A percentile compares a stretch with the other conserved stretches of the same genome.
Evolutionary conservation across 1,284 basidiomycete genomes (phyloP).

Genomic region (Amylostereum areolatum): DNA sequence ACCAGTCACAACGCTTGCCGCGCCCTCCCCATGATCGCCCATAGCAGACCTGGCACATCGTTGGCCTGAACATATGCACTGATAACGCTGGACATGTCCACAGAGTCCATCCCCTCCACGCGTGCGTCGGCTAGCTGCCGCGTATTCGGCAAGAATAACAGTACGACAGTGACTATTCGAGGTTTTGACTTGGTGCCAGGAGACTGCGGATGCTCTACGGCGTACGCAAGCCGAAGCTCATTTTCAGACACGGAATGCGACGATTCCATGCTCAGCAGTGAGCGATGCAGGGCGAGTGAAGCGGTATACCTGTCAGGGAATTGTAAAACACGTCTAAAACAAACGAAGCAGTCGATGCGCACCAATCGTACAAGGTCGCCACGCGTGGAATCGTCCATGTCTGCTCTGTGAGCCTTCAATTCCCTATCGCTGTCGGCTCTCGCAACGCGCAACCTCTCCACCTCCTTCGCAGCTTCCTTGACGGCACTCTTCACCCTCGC

Average conservation of each 20-base stretch:
- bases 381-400: constrained; percentile 60
- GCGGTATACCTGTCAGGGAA: constrained; percentile 57
- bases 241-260: constrained; percentile 62
- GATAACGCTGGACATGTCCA: constrained; percentile 55
- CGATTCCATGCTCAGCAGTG: constrained; percentile 53
- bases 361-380: constrained; percentile 67
- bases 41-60: constrained; percentile 66
- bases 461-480: constrained; percentile 49
- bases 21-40: constrained; percentile 50
- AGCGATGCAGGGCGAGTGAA: constrained; percentile 57
- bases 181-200: constrained; percentile 6
- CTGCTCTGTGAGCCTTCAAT: constrained; percentile 52
- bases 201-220: constrained; percentile 25
- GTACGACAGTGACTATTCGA: constrained; percentile 38
- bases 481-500: constrained; percentile 51
- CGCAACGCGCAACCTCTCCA: constrained; percentile 59
- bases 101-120: constrained; percentile 42
- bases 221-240: constrained; percentile 68
- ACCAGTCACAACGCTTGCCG: constrained; percentile 14
- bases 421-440: constrained; percentile 66
- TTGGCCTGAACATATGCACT: constrained; percentile 60
- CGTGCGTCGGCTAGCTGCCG: constrained; percentile 53
- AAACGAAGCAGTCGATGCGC: constrained; percentile 14
- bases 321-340: background rate
- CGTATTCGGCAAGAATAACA: constrained; percentile 67